Evolutionary conservation across 768 basidiomycete genomes (phyloP).

Genomic region (Suillus plorans): DNA sequence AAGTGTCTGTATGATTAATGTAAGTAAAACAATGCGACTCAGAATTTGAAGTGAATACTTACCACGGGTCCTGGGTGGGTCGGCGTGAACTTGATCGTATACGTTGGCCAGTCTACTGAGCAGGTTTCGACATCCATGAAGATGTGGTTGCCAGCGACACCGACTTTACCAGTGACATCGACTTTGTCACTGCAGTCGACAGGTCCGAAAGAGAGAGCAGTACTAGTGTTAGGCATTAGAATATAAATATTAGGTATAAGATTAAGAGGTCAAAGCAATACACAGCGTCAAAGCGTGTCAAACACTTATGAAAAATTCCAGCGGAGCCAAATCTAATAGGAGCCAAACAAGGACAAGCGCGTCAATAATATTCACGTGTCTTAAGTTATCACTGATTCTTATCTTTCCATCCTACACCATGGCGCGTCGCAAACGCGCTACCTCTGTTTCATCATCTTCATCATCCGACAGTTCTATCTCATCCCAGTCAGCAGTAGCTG

Average conservation of each 20-base stretch:
- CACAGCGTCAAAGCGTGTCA: not conserved
- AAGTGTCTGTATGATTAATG: not conserved
- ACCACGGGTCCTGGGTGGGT: not conserved
- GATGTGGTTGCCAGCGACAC: not conserved
- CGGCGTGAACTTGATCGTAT: not conserved
- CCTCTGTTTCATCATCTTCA: not conserved
- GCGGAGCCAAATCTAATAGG: not conserved
- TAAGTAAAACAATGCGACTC: not conserved
- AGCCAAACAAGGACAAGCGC: not conserved
- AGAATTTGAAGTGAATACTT: not conserved
- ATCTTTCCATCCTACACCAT: not conserved
- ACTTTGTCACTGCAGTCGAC: not conserved
- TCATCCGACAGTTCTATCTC: not conserved
- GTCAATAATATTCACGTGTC: not conserved
- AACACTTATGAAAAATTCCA: not conserved
- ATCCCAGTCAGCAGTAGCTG: not conserved
- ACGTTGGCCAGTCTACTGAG: not conserved
- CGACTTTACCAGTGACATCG: not conserved
- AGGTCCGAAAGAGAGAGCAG: not conserved
- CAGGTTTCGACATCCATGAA: not conserved
- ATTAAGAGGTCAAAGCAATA: not conserved
- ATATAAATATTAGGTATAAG: not conserved
- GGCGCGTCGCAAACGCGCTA: not conserved
- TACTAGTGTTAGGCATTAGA: not conserved
- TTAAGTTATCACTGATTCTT: not conserved